Evolutionary conservation across 106 monocot species (phyloP).

Genomic region (Triglochin maritima): DNA sequence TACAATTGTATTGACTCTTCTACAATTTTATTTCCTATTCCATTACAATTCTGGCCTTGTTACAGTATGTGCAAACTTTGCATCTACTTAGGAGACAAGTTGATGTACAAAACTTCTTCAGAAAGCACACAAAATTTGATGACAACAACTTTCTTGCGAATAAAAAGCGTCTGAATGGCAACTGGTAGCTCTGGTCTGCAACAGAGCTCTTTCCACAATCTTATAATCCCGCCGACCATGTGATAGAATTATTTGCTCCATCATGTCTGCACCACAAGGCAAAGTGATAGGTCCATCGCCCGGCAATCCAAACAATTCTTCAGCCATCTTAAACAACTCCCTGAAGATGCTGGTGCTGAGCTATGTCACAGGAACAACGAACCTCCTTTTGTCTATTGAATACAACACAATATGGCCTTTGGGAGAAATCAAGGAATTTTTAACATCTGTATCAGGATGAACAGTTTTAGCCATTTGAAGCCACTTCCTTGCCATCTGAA

Average conservation of each 20-base stretch:
- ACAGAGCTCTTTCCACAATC: background rate
- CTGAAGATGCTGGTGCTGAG: constrained; percentile 11
- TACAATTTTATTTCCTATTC: background rate
- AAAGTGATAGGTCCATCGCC: constrained; percentile 7
- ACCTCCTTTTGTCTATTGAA: background rate
- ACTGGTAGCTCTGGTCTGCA: background rate
- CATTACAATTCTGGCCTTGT: too few relatives aligned
- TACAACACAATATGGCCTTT: background rate
- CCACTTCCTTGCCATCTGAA: constrained; percentile 6
- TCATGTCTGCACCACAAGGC: constrained; percentile 12
- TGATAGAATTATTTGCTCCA: background rate
- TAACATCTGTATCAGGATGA: too few relatives aligned
- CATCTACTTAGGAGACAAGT: background rate
- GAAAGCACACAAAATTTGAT: background rate
- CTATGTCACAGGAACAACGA: constrained; percentile 10
- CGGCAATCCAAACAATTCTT: constrained; percentile 22
- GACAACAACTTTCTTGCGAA: too few relatives aligned
- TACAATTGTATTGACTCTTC: background rate
- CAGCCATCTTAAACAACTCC: constrained; percentile 16
- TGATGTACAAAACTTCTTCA: background rate
- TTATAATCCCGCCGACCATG: background rate
- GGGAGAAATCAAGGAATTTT: background rate
- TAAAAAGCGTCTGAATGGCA: background rate
- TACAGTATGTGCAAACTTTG: too few relatives aligned
- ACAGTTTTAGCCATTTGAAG: background rate